Percentiles rank a stretch among this genome's conserved stretches.
Conservation (phyloP, 1,284 basidiomycete species). For the Fomitopsis betulina region DNA sequence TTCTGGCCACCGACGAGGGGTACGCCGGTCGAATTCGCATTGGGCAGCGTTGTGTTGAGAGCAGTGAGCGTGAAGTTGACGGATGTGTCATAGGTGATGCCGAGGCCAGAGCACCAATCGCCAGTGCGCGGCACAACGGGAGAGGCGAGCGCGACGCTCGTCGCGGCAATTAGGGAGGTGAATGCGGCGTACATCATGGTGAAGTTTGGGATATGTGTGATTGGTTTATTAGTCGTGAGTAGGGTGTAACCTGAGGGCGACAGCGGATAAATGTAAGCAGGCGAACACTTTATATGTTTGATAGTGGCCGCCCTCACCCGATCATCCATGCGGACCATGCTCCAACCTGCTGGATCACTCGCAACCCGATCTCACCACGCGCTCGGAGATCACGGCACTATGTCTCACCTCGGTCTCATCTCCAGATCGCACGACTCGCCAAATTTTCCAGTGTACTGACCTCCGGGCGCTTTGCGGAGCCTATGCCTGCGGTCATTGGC, state of each 20-base stretch:
- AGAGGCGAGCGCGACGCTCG: conserved; percentile 6
- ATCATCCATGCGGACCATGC: not conserved
- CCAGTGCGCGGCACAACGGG: conserved; percentile 3
- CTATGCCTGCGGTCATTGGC: not conserved
- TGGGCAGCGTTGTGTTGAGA: conserved; percentile 15
- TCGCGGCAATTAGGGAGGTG: conserved; percentile 7
- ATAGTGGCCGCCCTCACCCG: not conserved
- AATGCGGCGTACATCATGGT: conserved; percentile 9
- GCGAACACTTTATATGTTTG: not conserved
- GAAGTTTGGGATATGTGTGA: not conserved
- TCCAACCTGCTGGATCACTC: not conserved
- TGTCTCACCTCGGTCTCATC: not conserved
- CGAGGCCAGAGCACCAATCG: conserved; percentile 17
- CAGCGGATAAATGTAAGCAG: not conserved
- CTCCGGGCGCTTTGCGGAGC: not conserved
- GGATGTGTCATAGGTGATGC: conserved; percentile 18
- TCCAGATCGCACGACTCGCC: not conserved
- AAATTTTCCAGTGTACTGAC: not conserved
- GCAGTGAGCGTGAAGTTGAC: conserved; percentile 20
- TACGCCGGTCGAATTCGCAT: conserved; percentile 20
- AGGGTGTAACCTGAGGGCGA: not conserved
- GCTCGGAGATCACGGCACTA: not conserved
- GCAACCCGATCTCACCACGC: not conserved
- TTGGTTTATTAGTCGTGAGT: not conserved
- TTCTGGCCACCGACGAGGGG: conserved; percentile 19